Conservation (phyloP, 2,329 filamentous ascomycete species). For the Pseudonectria foliicola region DNA sequence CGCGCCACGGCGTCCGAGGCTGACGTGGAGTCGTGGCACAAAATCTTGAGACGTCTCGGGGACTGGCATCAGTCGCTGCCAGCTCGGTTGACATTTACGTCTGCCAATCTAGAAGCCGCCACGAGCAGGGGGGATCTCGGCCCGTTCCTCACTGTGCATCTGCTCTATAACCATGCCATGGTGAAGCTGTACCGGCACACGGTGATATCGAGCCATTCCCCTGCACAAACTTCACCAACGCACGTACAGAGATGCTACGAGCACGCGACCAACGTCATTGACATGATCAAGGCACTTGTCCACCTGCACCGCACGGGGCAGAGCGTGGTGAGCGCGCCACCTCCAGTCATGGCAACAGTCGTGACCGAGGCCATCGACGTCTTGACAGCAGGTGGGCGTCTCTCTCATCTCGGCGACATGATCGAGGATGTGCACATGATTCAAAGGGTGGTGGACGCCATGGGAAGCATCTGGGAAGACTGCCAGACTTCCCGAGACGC, state of each 20-base stretch:
- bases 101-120: slow-evolving; percentile 50
- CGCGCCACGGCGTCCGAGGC: slow-evolving; percentile 19
- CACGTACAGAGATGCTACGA: slow-evolving; percentile 42
- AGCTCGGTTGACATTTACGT: slow-evolving; percentile 43
- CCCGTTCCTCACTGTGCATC: slow-evolving; percentile 56
- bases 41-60: slow-evolving; percentile 43
- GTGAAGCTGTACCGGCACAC: slow-evolving; percentile 60
- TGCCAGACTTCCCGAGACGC: slow-evolving; percentile 43
- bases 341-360: slow-evolving; percentile 56
- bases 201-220: slow-evolving; percentile 31
- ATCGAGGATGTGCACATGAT: slow-evolving; percentile 48
- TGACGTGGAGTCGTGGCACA: slow-evolving; percentile 32
- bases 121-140: slow-evolving; percentile 47
- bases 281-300: slow-evolving; percentile 36
- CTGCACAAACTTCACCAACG: slow-evolving; percentile 32
- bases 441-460: slow-evolving; percentile 46
- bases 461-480: slow-evolving; percentile 54
- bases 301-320: slow-evolving; percentile 27
- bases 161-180: slow-evolving; percentile 57
- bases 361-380: slow-evolving; percentile 60
- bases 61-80: slow-evolving; percentile 55
- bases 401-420: slow-evolving; percentile 43
- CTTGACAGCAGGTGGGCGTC: slow-evolving; percentile 50
- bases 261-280: slow-evolving; percentile 46
- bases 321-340: slow-evolving; percentile 36